Conservation (phyloP, 768 basidiomycete genomes). For the Austroboletus eburneus region DNA sequence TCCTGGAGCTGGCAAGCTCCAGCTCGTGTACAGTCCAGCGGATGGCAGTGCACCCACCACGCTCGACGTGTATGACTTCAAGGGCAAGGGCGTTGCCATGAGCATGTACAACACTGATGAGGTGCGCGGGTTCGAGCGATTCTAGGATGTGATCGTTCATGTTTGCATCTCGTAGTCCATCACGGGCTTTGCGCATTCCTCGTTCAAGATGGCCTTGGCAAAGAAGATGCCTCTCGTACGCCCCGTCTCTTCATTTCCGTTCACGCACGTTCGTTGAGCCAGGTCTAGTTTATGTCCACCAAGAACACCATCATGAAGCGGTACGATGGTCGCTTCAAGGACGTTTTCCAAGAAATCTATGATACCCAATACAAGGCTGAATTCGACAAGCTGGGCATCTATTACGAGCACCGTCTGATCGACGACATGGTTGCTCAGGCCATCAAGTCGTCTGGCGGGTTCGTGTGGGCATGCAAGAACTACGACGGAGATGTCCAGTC, state of each 20-base stretch:
- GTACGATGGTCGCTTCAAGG: slow-evolving; percentile 99
- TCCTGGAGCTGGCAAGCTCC: slow-evolving; percentile 89
- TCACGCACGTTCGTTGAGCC: slow-evolving; percentile 1
- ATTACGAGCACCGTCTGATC: slow-evolving; percentile 95
- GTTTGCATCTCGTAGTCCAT: slow-evolving; percentile 57
- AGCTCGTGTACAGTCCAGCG: slow-evolving; percentile 83
- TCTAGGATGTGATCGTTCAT: not conserved
- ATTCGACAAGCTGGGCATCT: slow-evolving; percentile 70
- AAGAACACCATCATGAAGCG: slow-evolving; percentile 98
- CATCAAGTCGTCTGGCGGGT: slow-evolving; percentile 94
- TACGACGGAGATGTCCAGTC: slow-evolving; percentile 87
- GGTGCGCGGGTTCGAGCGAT: slow-evolving; percentile 34
- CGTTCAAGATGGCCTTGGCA: slow-evolving; percentile 90
- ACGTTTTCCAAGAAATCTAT: slow-evolving; percentile 97
- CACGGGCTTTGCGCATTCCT: slow-evolving; percentile 91
- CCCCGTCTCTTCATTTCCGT: slow-evolving; percentile 10
- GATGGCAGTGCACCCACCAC: slow-evolving; percentile 64
- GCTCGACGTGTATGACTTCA: slow-evolving; percentile 91
- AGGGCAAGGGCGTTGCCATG: slow-evolving; percentile 88
- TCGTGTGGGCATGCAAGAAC: slow-evolving; percentile 72
- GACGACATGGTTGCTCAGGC: slow-evolving; percentile 99
- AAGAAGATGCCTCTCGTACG: slow-evolving; percentile 76
- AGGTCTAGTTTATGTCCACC: slow-evolving; percentile 83
- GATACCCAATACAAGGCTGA: slow-evolving; percentile 69
- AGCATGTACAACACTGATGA: slow-evolving; percentile 99